Evolutionary conservation across 768 basidiomycete genomes (phyloP).

Genomic region (Lactarius quietus): DNA sequence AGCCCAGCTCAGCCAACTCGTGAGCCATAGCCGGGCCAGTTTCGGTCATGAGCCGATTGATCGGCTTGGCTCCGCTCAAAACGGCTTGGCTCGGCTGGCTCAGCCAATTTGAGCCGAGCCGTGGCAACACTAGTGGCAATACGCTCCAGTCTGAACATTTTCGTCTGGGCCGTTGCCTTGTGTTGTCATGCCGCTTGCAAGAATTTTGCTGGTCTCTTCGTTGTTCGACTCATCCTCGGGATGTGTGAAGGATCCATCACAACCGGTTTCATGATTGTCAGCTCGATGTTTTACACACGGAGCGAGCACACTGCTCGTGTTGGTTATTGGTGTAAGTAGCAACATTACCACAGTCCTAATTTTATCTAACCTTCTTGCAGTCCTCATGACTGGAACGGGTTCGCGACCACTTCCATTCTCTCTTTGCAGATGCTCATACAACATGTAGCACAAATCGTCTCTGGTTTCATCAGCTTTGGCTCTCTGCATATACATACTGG

Average conservation of each 20-base stretch:
- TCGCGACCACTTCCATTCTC: constrained; percentile 9
- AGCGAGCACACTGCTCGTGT: constrained; percentile 65
- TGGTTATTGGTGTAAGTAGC: constrained; percentile 69
- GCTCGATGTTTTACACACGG: constrained; percentile 74
- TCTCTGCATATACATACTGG: constrained; percentile 54
- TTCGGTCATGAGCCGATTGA: no score
- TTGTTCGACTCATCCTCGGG: constrained; percentile 61
- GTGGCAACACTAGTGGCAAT: no score
- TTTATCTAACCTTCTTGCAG: constrained; percentile 34
- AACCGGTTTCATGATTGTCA: constrained; percentile 74
- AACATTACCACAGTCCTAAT: neutral
- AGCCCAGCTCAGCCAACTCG: no score
- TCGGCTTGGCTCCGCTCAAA: no score
- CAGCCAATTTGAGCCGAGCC: no score
- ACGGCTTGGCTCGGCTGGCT: no score
- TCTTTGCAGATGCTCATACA: neutral
- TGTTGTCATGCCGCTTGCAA: constrained; percentile 66
- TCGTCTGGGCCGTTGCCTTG: constrained; percentile 60
- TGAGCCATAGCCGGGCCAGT: no score
- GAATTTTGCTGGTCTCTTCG: constrained; percentile 62
- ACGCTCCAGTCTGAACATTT: constrained; percentile 53
- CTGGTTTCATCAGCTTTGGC: constrained; percentile 67
- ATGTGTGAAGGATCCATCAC: constrained; percentile 71
- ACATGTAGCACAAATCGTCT: constrained; percentile 59
- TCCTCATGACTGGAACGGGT: constrained; percentile 76